Conservation (phyloP, 2,329 filamentous ascomycete species). For the Aspergillus pseudoviridinutans region DNA sequence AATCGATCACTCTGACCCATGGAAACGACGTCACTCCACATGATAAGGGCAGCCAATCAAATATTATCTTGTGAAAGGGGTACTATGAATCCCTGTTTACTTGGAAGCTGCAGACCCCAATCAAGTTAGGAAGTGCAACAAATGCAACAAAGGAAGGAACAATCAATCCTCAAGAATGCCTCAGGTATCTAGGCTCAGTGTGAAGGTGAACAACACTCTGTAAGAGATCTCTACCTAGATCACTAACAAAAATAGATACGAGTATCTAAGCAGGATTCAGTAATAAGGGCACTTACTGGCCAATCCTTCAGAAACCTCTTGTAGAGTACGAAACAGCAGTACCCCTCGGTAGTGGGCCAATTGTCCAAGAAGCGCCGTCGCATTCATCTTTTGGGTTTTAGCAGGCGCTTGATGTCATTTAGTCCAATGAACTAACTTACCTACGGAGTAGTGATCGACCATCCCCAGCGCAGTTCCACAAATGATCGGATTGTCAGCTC, state of each 20-base stretch:
- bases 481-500: constrained; percentile 21
- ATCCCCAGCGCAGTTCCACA: constrained; percentile 25
- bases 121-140: background rate
- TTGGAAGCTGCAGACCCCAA: background rate
- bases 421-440: background rate
- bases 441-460: background rate
- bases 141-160: background rate
- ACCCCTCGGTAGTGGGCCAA: no score
- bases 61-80: background rate
- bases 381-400: constrained; percentile 25
- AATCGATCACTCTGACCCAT: background rate
- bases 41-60: background rate
- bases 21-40: background rate
- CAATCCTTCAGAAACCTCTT: background rate
- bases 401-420: constrained; percentile 36
- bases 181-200: background rate
- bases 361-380: constrained; percentile 3
- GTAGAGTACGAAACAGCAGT: background rate
- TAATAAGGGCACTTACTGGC: background rate
- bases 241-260: background rate
- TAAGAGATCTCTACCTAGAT: background rate
- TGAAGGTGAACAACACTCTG: no score
- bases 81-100: background rate
- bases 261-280: background rate
- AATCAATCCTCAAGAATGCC: background rate